Base-by-base conservation (phyloP, 345 rosid genomes). In the Arabis hirsuta region DNA sequence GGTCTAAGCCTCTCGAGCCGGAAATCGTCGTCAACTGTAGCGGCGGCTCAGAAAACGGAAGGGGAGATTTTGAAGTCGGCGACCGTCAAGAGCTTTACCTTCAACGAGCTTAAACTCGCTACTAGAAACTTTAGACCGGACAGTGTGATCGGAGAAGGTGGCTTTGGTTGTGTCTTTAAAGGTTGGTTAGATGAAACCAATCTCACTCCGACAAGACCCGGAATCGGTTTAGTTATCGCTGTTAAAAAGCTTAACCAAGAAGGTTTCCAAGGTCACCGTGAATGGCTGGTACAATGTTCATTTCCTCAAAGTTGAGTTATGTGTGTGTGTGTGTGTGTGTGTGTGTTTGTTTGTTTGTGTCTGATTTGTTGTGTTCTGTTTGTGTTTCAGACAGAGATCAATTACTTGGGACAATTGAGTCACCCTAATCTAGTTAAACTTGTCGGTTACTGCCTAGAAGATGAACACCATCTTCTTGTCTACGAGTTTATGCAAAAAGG, bases 401-500 rank as follows among this genome's bases (percentile, higher is more conserved):
- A 90, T 52, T 90, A 83, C 77, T 73, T 95, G 64, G 98, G 99
- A 11, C 92, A 84, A 73, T 74, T 95, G 32, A 78, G 75, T 72
- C 97, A 95, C 73, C 94, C 96, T 48, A 86, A 92, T 78, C 93
- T 95, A 5, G 99, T 92, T 56, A 95, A 86, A 81, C 79, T 95
- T 57, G 57, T 90, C 4, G 99, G 99, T 27, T 95, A 86, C 60
- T 92, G 98, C 84, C 81, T 92, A 46, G 99, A 95, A 73, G 98
- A 92, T 78, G 98, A 92, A 31, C 97, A 95, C 72, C 85, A 93
- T 52, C 92, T 95, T 65, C 83, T 95, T 36, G 97, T 95, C 10
- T 95, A 96, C 62, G 98, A 96, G 83, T 96, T 92, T 74, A 90
- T 92, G 99, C 86, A 91, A 20, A 87, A 87, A 50, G 97, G 99